Conservation (phyloP, 305 asterid species). For the Solanum hybrid region DNA sequence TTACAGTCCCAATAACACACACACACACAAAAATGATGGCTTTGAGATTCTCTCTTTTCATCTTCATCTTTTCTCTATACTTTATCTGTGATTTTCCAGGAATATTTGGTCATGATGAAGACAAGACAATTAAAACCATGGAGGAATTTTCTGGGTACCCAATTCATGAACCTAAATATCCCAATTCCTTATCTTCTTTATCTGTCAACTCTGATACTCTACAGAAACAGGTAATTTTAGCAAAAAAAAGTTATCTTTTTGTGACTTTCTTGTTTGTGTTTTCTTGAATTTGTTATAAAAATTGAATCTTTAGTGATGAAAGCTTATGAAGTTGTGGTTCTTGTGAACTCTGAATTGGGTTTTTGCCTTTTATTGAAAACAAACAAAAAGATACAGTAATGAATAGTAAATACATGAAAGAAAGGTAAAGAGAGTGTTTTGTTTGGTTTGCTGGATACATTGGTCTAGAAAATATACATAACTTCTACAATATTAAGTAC, state of each 20-base stretch:
- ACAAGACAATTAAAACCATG: slow-evolving; percentile 50
- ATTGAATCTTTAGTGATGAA: slow-evolving; percentile 19
- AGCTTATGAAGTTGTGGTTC: not conserved
- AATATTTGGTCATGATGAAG: slow-evolving; percentile 35
- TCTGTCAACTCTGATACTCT: slow-evolving; percentile 47
- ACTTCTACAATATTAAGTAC: not conserved
- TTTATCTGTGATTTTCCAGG: slow-evolving; percentile 17
- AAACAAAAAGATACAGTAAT: not conserved
- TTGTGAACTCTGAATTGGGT: slow-evolving; percentile 1
- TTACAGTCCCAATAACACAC: not conserved
- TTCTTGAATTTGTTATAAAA: slow-evolving; percentile 3
- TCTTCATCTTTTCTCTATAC: slow-evolving; percentile 15
- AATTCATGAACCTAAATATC: slow-evolving; percentile 40
- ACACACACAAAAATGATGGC: slow-evolving; percentile 15
- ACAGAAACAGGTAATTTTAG: slow-evolving; percentile 48
- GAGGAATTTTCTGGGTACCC: slow-evolving; percentile 87
- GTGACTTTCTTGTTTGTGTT: not conserved
- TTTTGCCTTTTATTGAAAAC: not conserved
- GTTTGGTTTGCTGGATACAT: not conserved
- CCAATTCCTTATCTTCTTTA: slow-evolving; percentile 41
- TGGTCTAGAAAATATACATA: not conserved
- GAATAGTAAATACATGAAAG: not conserved
- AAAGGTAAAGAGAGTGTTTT: not conserved
- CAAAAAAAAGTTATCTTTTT: not conserved
- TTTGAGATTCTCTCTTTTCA: slow-evolving; percentile 15